phyloP scores from a whole-genome alignment of 1,284 basidiomycete species.

The Phaffia rhodozyma region DNA sequence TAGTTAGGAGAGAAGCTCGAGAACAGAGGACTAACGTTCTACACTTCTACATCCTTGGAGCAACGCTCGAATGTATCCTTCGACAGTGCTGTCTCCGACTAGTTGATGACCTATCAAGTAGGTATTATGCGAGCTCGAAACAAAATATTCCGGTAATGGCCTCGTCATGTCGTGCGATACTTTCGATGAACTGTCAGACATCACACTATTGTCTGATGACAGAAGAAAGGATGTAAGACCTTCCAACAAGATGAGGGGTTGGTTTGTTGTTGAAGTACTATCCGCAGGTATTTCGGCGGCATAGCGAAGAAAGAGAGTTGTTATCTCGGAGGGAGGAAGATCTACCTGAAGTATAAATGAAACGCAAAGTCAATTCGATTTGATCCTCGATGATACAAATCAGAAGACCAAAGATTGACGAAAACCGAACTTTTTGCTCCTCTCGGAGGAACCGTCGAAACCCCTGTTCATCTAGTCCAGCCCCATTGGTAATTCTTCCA shows the following conservation, averaged over 20 bases:
- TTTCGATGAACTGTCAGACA: conserved; percentile 39
- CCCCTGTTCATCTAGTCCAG: conserved; percentile 42
- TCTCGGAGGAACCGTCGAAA: conserved; percentile 58
- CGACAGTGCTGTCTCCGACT: conserved; percentile 82
- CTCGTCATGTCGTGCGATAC: conserved; percentile 58
- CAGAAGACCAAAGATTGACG: background rate
- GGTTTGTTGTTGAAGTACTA: background rate
- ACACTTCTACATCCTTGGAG: conserved; percentile 84
- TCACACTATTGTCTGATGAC: conserved; percentile 52
- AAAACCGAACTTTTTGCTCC: conserved; percentile 47
- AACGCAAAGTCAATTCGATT: background rate
- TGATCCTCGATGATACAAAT: background rate
- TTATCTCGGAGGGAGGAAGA: conserved; percentile 4
- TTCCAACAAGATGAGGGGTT: conserved; percentile 42
- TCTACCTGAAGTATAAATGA: background rate
- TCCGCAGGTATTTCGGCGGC: background rate
- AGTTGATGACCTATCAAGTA: conserved; percentile 93
- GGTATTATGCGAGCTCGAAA: conserved; percentile 93
- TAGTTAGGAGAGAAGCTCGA: background rate
- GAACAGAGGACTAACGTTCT: conserved; percentile 51
- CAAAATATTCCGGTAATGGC: conserved; percentile 77
- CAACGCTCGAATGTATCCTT: conserved; percentile 89
- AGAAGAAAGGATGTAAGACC: conserved; percentile 64
- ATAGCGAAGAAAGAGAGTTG: conserved; percentile 5
- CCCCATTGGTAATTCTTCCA: conserved; percentile 41